Evolutionary conservation across 116 monocot genomes (phyloP).

Genomic region (Trichopus zeylanicus): DNA sequence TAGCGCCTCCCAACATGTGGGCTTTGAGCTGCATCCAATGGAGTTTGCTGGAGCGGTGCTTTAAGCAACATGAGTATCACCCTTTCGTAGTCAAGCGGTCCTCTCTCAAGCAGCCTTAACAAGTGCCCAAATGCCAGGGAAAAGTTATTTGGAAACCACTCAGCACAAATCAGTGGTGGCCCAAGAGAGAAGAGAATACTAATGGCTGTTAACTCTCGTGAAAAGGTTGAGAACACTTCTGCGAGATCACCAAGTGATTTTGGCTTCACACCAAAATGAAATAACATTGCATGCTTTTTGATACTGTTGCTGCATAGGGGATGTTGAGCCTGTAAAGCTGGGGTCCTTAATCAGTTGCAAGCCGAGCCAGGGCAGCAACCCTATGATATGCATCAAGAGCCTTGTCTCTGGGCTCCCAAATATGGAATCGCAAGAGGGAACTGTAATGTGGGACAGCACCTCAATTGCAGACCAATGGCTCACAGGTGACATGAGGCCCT

Average conservation of each 20-base stretch:
- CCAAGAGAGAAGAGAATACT: constrained; percentile 58
- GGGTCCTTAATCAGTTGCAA: constrained; percentile 53
- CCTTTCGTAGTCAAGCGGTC: constrained; percentile 72
- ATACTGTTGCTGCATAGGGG: constrained; percentile 46
- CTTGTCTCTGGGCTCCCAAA: constrained; percentile 79
- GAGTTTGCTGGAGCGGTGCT: constrained; percentile 79
- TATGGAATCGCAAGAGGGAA: constrained; percentile 85
- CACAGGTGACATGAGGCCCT: constrained; percentile 82
- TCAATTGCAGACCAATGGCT: constrained; percentile 84
- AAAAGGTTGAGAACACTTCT: constrained; percentile 52
- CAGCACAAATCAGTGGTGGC: constrained; percentile 62
- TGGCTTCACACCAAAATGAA: constrained; percentile 68
- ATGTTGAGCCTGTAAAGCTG: constrained; percentile 10
- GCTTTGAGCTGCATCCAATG: constrained; percentile 84
- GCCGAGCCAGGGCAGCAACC: constrained; percentile 84
- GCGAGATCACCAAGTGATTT: constrained; percentile 55
- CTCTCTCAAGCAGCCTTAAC: constrained; percentile 84
- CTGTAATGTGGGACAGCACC: constrained; percentile 80
- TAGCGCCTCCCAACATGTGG: constrained; percentile 89
- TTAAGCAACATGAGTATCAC: constrained; percentile 88
- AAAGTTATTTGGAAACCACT: constrained; percentile 97
- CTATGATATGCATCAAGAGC: constrained; percentile 86
- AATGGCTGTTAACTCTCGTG: constrained; percentile 44
- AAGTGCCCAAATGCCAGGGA: constrained; percentile 90
- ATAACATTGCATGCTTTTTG: constrained; percentile 80